Base-by-base conservation (phyloP, 768 basidiomycete species). In the Coprinopsis sp. region DNA sequence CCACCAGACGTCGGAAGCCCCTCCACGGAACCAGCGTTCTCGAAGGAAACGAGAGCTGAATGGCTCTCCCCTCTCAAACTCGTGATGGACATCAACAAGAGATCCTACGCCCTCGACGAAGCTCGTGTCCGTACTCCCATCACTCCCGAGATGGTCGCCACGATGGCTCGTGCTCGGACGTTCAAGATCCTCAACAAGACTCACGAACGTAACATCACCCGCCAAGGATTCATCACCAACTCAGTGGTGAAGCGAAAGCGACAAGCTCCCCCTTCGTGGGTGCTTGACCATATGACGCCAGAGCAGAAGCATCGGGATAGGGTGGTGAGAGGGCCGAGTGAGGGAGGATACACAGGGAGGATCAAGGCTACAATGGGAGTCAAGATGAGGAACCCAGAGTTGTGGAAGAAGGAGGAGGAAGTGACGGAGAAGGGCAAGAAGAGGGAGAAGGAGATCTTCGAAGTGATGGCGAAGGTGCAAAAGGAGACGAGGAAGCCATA, bases 271-370 rank as follows among this genome's bases (percentile, higher is more conserved):
- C 88, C 90, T 0, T 77, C 85, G 0, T 80, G 81, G 52, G 52
- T 85, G 3, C 66, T 81, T 2, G 62, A 59, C 18, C 65, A 57
- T 48, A 79, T 88, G 79, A 67, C 76, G 0, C 65, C 69, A 1
- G 56, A 70, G 52, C 62, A 74, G 48, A 70, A 68, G 48, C 63
- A 59, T 41, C 58, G 69, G 60, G 84, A 88, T 51, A 65, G 62
- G 50, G 63, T 84, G 4, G 68, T 71, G 41, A 63, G 78, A 29
- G 72, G 69, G 30, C 69, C 77, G 2, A 74, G 82, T 44, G 79
- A 83, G 60, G 84, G 76, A 0, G 89, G 89, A 11, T 90, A 87
- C 60, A 74, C 81, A 2, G 87, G 77, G n/a, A 55, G 63, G 57
- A 69, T 82, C 40, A 91, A 90, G 67, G 65, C 65, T 48, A 63